phyloP scores from a whole-genome alignment of 2,329 filamentous ascomycete species.

The Drechslerella coelobrocha region DNA sequence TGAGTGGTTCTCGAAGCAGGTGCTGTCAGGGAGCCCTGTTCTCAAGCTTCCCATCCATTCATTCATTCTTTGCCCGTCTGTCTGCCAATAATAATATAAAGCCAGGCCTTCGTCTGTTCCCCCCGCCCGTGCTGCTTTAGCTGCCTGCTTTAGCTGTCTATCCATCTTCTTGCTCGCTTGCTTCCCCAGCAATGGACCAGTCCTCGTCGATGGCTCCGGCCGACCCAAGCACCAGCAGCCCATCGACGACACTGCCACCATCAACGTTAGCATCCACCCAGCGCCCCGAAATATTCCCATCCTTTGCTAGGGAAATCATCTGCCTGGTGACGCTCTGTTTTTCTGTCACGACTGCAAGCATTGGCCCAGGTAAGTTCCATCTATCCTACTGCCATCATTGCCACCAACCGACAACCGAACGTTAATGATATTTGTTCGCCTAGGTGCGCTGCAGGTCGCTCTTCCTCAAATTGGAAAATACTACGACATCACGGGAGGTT shows the following conservation, averaged over 20 bases:
- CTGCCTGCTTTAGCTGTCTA: no score
- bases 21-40: no score
- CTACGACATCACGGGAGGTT: constrained; percentile 42
- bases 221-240: neutral
- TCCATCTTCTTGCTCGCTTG: no score
- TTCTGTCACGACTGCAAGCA: constrained; percentile 29
- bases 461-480: constrained; percentile 39
- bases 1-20: neutral
- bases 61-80: no score
- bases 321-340: constrained; percentile 37
- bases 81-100: constrained; percentile 2
- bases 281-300: constrained; percentile 43
- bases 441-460: constrained; percentile 42
- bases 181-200: no score
- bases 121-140: neutral
- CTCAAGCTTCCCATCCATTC: constrained; percentile 4
- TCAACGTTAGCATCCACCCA: constrained; percentile 8
- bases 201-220: neutral
- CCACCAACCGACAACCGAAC: neutral
- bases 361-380: constrained; percentile 27
- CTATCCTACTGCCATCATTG: neutral
- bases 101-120: neutral
- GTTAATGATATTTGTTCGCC: neutral
- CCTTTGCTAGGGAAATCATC: constrained; percentile 31
- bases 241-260: neutral